Evolutionary conservation across 352 stramenopile species (phyloP).

Genomic region (Phytophthora lateralis): DNA sequence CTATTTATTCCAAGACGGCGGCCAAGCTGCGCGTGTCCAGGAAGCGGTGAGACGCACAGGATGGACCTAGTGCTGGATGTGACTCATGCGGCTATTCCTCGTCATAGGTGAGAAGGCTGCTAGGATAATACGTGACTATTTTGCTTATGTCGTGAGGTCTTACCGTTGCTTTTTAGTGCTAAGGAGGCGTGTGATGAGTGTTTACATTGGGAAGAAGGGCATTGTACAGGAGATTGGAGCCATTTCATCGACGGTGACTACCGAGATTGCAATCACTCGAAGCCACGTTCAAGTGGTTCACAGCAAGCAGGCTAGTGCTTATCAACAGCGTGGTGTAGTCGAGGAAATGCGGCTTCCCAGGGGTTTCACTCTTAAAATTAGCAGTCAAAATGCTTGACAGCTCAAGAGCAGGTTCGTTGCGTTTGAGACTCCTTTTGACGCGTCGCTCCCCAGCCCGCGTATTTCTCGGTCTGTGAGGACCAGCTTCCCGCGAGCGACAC

Average conservation of each 20-base stretch:
- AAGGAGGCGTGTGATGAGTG: no score
- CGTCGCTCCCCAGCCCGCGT: conserved; percentile 14
- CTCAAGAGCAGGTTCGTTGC: conserved; percentile 5
- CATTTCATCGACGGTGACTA: no score
- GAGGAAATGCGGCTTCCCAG: conserved; percentile 15
- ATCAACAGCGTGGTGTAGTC: background rate
- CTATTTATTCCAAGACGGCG: conserved; percentile 60
- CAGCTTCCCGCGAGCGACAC: background rate
- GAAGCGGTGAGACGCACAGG: conserved; percentile 42
- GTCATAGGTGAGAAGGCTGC: conserved; percentile 4
- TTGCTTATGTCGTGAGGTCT: background rate
- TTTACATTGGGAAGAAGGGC: no score
- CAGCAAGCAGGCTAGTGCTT: background rate
- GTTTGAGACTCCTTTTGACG: conserved; percentile 13
- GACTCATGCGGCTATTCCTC: background rate
- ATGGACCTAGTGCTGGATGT: background rate
- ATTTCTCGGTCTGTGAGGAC: background rate
- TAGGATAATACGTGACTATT: background rate
- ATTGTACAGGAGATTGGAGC: no score
- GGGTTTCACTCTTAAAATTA: conserved; percentile 35
- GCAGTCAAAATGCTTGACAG: conserved; percentile 6
- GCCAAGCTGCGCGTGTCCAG: conserved; percentile 59
- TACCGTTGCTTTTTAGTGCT: no score
- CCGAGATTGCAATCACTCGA: no score
- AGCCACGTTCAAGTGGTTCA: no score